phyloP scores from a whole-genome alignment of 164 flowering plant species.

The Tinospora cordifolia region DNA sequence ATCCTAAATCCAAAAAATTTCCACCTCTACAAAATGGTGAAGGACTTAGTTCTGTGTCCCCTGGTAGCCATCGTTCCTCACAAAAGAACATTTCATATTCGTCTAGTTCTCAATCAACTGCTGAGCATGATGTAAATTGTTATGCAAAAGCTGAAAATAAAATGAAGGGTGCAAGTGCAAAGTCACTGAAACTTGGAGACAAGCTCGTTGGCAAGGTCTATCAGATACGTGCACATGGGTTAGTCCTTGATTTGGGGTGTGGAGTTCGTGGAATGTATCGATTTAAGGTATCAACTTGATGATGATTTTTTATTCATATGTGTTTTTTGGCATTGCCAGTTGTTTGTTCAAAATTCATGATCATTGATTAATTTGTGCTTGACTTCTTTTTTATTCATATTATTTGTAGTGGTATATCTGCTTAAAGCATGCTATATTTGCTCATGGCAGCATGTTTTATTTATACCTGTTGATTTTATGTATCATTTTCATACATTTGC shows the following conservation, averaged over 20 bases:
- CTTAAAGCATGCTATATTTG: neutral
- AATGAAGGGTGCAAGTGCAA: slow-evolving; percentile 27
- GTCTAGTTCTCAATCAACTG: neutral
- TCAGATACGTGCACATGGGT: slow-evolving; percentile 72
- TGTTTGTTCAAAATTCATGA: neutral
- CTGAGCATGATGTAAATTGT: slow-evolving; percentile 3
- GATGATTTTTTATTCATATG: neutral
- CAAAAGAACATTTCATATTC: slow-evolving; percentile 14
- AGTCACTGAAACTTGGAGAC: slow-evolving; percentile 55
- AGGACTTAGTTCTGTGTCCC: slow-evolving; percentile 7
- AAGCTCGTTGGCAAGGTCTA: slow-evolving; percentile 51
- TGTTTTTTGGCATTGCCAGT: neutral
- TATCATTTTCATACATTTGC: too few relatives aligned
- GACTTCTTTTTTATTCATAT: neutral
- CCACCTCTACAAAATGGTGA: slow-evolving; percentile 2
- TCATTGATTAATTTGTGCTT: neutral
- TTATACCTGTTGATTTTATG: too few relatives aligned
- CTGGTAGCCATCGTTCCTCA: slow-evolving; percentile 8
- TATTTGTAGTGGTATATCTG: neutral
- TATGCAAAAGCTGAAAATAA: slow-evolving; percentile 15
- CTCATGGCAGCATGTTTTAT: neutral
- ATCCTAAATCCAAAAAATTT: slow-evolving; percentile 8
- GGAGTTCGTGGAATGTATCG: slow-evolving; percentile 76
- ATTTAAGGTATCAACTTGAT: slow-evolving; percentile 51
- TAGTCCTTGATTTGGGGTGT: slow-evolving; percentile 80